phyloP scores from a whole-genome alignment of 2,329 filamentous ascomycete species.

The Orbilia oligospora region DNA sequence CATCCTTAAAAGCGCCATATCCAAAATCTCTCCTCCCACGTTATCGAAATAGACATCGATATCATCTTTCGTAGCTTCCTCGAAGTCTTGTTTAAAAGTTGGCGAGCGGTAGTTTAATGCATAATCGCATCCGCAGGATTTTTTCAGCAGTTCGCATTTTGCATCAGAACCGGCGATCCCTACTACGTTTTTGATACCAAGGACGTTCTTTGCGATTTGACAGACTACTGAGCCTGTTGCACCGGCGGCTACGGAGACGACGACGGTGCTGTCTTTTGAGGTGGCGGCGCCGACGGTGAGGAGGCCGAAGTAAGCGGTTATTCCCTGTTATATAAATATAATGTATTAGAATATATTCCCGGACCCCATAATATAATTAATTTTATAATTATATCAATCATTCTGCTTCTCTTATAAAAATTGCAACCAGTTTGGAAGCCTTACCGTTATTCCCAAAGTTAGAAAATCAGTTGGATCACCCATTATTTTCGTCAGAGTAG shows the following conservation, averaged over 20 bases:
- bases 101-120: slow-evolving; percentile 73
- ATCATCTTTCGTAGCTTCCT: slow-evolving; percentile 69
- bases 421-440: too few relatives aligned
- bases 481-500: slow-evolving; percentile 31
- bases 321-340: slow-evolving; percentile 42
- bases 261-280: slow-evolving; percentile 67
- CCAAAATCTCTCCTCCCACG: slow-evolving; percentile 70
- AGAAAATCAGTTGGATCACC: slow-evolving; percentile 41
- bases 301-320: slow-evolving; percentile 71
- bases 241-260: slow-evolving; percentile 70
- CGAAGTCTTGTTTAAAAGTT: slow-evolving; percentile 69
- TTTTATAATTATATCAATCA: too few relatives aligned
- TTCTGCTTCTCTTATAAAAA: too few relatives aligned
- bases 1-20: slow-evolving; percentile 69
- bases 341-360: too few relatives aligned
- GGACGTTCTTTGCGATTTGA: slow-evolving; percentile 71
- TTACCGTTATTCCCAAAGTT: slow-evolving; percentile 46
- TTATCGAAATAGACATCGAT: slow-evolving; percentile 72
- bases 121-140: slow-evolving; percentile 71
- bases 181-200: slow-evolving; percentile 70
- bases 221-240: slow-evolving; percentile 70
- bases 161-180: slow-evolving; percentile 72
- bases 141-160: slow-evolving; percentile 71
- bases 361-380: too few relatives aligned
- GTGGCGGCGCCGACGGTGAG: slow-evolving; percentile 67